Percentiles rank a stretch among this genome's conserved stretches.
phyloP scores from a whole-genome alignment of 2,329 filamentous ascomycete species.

The Aspergillus sp. region DNA sequence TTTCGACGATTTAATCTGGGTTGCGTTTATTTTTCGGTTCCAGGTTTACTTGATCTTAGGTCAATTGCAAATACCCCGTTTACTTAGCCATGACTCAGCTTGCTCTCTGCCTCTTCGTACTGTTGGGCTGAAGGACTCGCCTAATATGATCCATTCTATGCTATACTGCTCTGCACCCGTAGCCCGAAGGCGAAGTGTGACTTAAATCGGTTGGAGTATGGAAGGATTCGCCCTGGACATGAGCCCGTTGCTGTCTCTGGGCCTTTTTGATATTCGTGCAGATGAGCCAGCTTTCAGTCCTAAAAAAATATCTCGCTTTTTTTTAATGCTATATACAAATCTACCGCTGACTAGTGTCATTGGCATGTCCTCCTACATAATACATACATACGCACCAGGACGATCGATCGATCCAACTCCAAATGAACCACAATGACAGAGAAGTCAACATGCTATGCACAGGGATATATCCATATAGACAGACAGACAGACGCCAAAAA shows the following conservation, averaged over 20 bases:
- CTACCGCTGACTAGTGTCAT: no score
- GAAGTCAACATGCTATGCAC: not conserved
- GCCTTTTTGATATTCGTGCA: no score
- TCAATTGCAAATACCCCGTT: conserved; percentile 1
- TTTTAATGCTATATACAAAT: no score
- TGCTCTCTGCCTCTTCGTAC: not conserved
- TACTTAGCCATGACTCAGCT: not conserved
- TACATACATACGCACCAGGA: not conserved
- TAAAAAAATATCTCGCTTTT: no score
- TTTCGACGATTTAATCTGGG: not conserved
- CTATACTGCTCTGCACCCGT: no score
- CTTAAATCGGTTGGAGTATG: no score
- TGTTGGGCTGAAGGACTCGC: not conserved
- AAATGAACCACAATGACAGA: not conserved
- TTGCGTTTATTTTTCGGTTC: not conserved
- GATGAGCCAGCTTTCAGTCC: no score
- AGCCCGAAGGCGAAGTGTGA: no score
- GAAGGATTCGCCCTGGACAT: no score
- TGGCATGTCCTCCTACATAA: no score
- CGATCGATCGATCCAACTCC: not conserved
- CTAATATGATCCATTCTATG: no score
- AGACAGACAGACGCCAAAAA: not conserved
- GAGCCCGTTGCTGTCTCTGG: no score
- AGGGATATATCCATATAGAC: not conserved
- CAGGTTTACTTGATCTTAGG: not conserved